phyloP scores from a whole-genome alignment of 2,329 filamentous ascomycete genomes.

The Lachnellula occidentalis region DNA sequence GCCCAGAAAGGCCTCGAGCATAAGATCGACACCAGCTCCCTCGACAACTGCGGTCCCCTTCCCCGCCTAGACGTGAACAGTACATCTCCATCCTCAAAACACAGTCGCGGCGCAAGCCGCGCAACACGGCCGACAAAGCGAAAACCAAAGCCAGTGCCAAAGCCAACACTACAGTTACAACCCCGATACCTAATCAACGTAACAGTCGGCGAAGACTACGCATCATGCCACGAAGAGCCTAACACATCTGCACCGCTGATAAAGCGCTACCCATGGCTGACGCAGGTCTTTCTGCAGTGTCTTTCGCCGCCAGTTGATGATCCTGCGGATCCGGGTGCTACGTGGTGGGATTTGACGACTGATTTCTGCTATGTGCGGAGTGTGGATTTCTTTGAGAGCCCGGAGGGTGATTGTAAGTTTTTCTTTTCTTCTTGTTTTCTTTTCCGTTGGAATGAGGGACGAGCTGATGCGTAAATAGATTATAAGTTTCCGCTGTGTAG shows the following conservation, averaged over 20 bases:
- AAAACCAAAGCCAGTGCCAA: no score
- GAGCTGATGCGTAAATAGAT: no score
- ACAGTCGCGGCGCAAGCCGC: not conserved
- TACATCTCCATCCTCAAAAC: not conserved
- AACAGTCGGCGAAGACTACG: conserved; percentile 19
- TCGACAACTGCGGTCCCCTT: conserved; percentile 21
- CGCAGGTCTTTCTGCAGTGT: conserved; percentile 9
- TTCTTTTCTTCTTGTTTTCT: no score
- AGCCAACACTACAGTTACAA: no score
- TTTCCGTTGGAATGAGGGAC: no score
- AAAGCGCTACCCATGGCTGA: conserved; percentile 6
- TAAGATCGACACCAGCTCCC: conserved; percentile 7
- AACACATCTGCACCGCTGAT: conserved; percentile 1
- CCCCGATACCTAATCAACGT: conserved; percentile 14
- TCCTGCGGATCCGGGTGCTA: not conserved
- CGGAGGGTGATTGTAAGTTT: not conserved
- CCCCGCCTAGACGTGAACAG: conserved; percentile 18
- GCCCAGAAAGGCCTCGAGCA: conserved; percentile 12
- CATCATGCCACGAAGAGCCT: conserved; percentile 8
- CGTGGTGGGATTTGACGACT: conserved; percentile 18
- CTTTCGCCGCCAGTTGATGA: not conserved
- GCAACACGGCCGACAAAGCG: not conserved
- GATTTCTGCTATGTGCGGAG: conserved; percentile 22
- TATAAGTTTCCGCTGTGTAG: no score
- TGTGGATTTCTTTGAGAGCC: conserved; percentile 17